Conservation (phyloP, 2,329 filamentous ascomycete genomes). For the Pseudopithomyces chartarum region DNA sequence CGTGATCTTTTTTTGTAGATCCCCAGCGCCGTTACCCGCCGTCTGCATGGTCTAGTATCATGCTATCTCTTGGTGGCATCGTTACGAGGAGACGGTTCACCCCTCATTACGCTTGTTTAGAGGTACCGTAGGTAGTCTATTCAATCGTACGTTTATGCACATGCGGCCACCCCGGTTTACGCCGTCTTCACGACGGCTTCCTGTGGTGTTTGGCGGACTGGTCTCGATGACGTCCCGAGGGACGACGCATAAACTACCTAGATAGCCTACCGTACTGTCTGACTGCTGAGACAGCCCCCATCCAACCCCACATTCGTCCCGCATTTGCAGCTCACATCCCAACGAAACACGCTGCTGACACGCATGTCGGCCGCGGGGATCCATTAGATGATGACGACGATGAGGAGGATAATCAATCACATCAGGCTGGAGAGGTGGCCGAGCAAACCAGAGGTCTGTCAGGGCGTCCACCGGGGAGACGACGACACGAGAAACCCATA, state of each 20-base stretch:
- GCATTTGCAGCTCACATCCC: not conserved
- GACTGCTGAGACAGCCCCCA: conserved; percentile 7
- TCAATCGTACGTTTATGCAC: not conserved
- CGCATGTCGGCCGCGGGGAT: conserved; percentile 2
- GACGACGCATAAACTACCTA: too few relatives aligned
- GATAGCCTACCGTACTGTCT: too few relatives aligned
- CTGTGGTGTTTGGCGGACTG: conserved; percentile 5
- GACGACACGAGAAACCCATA: not conserved
- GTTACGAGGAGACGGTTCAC: not conserved
- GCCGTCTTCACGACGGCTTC: conserved; percentile 1
- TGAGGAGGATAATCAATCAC: too few relatives aligned
- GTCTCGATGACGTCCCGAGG: conserved; percentile 6
- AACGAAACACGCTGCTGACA: conserved; percentile 1
- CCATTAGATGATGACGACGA: not conserved
- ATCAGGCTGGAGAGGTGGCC: not conserved
- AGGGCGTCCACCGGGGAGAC: not conserved
- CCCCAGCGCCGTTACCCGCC: not conserved
- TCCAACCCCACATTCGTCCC: conserved; percentile 11
- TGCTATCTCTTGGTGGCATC: conserved; percentile 3
- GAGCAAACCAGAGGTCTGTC: not conserved
- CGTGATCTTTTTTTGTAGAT: not conserved
- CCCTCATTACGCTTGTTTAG: not conserved
- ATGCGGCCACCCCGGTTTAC: not conserved
- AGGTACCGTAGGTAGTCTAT: conserved; percentile 5
- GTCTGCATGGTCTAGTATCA: not conserved